Evolutionary conservation across 2,329 filamentous ascomycete genomes (phyloP).

Genomic region (Penicillium sclerotigenum): DNA sequence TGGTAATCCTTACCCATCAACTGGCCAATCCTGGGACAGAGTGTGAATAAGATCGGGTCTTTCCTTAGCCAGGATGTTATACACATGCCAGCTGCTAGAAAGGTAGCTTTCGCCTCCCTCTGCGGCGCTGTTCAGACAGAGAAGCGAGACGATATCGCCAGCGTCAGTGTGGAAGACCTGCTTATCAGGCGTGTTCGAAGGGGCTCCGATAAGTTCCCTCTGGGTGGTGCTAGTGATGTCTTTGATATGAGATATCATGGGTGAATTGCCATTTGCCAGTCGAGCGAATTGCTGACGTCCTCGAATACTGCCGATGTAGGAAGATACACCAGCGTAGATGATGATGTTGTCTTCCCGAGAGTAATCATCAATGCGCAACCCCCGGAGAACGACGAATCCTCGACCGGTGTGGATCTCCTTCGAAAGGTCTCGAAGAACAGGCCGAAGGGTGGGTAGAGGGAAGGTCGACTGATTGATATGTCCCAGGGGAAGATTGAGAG

Average conservation of each 20-base stretch:
- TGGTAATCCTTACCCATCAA: constrained; percentile 42
- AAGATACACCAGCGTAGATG: constrained; percentile 45
- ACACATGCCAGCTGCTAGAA: constrained; percentile 53
- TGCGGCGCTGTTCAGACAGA: constrained; percentile 46
- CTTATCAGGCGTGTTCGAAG: constrained; percentile 28
- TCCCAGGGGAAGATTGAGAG: constrained; percentile 26
- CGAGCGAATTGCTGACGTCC: constrained; percentile 42
- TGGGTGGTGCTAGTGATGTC: constrained; percentile 46
- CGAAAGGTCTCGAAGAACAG: constrained; percentile 33
- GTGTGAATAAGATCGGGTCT: constrained; percentile 55
- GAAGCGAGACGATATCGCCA: constrained; percentile 54
- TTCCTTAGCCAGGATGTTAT: constrained; percentile 53
- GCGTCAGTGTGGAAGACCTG: constrained; percentile 57
- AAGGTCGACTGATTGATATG: constrained; percentile 48
- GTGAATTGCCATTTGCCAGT: constrained; percentile 26
- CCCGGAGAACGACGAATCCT: constrained; percentile 47
- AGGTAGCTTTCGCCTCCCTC: constrained; percentile 53
- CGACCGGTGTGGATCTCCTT: constrained; percentile 39
- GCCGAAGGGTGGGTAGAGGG: constrained; percentile 38
- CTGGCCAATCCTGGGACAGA: constrained; percentile 48
- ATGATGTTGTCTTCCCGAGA: constrained; percentile 35
- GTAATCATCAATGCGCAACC: constrained; percentile 38
- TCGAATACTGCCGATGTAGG: constrained; percentile 40
- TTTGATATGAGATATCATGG: constrained; percentile 60
- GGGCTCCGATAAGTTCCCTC: constrained; percentile 14